Conservation (phyloP, 176 grass and related monocot species). For the Olyra latifolia region DNA sequence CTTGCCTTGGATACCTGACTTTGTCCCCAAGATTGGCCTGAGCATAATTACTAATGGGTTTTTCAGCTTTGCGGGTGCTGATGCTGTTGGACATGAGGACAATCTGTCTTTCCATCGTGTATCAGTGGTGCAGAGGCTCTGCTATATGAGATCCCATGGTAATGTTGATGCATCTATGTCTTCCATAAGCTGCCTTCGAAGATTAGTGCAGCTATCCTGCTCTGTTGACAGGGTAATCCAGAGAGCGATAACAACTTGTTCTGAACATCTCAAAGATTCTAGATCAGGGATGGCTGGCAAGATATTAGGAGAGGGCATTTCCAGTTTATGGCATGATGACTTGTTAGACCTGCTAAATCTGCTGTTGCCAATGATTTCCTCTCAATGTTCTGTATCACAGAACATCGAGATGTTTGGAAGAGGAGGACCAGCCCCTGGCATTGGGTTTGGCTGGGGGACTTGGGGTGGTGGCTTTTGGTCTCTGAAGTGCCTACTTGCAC, state of each 20-base stretch:
- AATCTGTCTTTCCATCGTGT: slow-evolving; percentile 26
- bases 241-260: slow-evolving; percentile 48
- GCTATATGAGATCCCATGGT: slow-evolving; percentile 54
- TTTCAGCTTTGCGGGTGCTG: slow-evolving; percentile 43
- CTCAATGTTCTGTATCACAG: slow-evolving; percentile 51
- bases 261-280: slow-evolving; percentile 33
- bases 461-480: slow-evolving; percentile 90
- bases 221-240: slow-evolving; percentile 64
- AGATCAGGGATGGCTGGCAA: slow-evolving; percentile 53
- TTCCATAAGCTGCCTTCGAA: slow-evolving; percentile 74
- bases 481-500: slow-evolving; percentile 58
- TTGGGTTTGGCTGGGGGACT: slow-evolving; percentile 94
- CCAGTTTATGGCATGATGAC: slow-evolving; percentile 60
- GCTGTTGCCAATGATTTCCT: slow-evolving; percentile 55
- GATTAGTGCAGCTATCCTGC: slow-evolving; percentile 58
- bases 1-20: slow-evolving; percentile 77
- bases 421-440: slow-evolving; percentile 89
- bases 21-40: slow-evolving; percentile 87
- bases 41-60: slow-evolving; percentile 66
- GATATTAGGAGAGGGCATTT: slow-evolving; percentile 81
- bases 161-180: slow-evolving; percentile 58
- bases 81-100: slow-evolving; percentile 24
- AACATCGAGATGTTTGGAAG: slow-evolving; percentile 80
- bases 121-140: slow-evolving; percentile 58
- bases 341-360: slow-evolving; percentile 48